Evolutionary conservation across 2,329 filamentous ascomycete genomes (phyloP), one percentile per base, ranked within the genome.

Genomic region (Fusarium xylarioides): DNA sequence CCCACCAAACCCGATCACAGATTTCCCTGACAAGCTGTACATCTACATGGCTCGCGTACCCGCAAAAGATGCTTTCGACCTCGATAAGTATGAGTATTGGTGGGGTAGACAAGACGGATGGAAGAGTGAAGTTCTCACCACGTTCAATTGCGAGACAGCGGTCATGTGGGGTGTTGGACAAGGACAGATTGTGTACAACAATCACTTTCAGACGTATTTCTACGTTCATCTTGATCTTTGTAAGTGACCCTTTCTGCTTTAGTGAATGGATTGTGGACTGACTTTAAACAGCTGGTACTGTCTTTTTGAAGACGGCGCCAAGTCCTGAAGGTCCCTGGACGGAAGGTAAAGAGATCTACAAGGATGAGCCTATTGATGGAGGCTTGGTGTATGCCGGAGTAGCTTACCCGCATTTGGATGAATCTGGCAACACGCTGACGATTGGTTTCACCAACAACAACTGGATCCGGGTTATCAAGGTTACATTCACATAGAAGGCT

Each of bases 361-460:
- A 76, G 7, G 78, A 79, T 4, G 74, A 73, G 3, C 79, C 82
- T 0, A 82, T 83, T 11, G 76, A 81, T 19, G 63, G 62, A 7
- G 72, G 72, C 0, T 11, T 75, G 28, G 81, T 81, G 5, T 83
- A 84, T 49, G 82, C 82, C 4, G 82, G 82, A 2, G 21, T 82
- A 71, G 82, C 47, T 4, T 83, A 83, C 43, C 82, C 83, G 1
- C 82, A 84, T 47, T 66, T 84, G 7, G 82, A 84, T 44, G 67
- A 73, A 10, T 79, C 78, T 0, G 82, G 82, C 0, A 74, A 74
- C 69, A 83, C 81, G 1, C 47, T 84, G 62, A 81, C 80, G 2
- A 76, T 84, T 50, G 82, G 81, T 0, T 84, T 78, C 40, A 84
- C 81, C 3, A 84, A 84, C 61, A 81, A 83, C 34, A 83, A 83